Evolutionary conservation across 805 yeast species (phyloP).

Genomic region (Kodamaea jinghongensis): DNA sequence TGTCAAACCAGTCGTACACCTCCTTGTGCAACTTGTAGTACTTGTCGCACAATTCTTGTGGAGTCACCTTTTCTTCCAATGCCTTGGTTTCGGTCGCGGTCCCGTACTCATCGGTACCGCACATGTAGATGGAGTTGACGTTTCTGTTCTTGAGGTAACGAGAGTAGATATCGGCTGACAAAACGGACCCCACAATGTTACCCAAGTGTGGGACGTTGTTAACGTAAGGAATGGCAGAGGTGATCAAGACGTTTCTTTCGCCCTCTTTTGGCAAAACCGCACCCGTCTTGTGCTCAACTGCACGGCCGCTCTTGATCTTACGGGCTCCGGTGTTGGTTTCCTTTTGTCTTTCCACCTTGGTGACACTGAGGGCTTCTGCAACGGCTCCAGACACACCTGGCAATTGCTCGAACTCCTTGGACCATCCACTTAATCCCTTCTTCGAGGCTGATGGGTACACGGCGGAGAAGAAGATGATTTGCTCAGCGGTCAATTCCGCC

Average conservation of each 20-base stretch:
- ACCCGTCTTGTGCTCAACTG: constrained; percentile 29
- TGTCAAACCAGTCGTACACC: constrained; percentile 95
- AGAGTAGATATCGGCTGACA: constrained; percentile 90
- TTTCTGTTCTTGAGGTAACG: constrained; percentile 88
- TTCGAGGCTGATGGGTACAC: constrained; percentile 40
- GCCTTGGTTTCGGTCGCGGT: constrained; percentile 99
- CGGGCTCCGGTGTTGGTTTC: constrained; percentile 41
- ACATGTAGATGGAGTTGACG: constrained; percentile 78
- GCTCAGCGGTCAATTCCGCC: constrained; percentile 44
- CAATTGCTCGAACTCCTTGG: constrained; percentile 34
- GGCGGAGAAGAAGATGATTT: constrained; percentile 58
- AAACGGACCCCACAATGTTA: constrained; percentile 91
- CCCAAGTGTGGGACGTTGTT: constrained; percentile 99
- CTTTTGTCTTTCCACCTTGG: constrained; percentile 41
- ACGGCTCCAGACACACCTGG: constrained; percentile 46
- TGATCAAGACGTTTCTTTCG: constrained; percentile 80
- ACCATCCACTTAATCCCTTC: constrained; percentile 32
- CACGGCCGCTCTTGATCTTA: constrained; percentile 29
- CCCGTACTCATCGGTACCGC: constrained; percentile 99
- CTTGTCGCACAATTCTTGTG: constrained; percentile 86
- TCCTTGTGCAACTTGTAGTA: constrained; percentile 82
- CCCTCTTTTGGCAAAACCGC: constrained; percentile 56
- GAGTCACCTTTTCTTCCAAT: constrained; percentile 86
- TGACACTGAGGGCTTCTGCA: constrained; percentile 43
- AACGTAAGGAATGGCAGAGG: constrained; percentile 97